A percentile compares a stretch with the other conserved stretches of the same genome.
phyloP scores from a whole-genome alignment of 164 flowering plant species.

The Piper betle region DNA sequence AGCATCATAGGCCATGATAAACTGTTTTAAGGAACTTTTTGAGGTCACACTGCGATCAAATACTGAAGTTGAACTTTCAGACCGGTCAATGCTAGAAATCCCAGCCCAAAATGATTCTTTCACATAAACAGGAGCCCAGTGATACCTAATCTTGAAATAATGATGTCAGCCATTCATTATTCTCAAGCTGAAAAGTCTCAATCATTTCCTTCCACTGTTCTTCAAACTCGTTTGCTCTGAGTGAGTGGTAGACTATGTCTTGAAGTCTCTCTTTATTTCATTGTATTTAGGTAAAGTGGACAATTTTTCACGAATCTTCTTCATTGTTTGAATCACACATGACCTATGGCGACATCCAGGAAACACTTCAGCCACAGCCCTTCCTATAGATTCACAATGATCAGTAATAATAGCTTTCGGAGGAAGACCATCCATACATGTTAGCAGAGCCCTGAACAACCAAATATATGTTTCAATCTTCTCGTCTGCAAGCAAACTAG shows the following conservation, averaged over 20 bases:
- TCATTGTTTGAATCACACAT: slow-evolving; percentile 4
- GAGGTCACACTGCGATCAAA: slow-evolving; percentile 8
- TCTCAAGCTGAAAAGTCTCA: slow-evolving; percentile 5
- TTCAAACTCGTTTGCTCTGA: slow-evolving; percentile 6
- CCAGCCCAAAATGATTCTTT: slow-evolving; percentile 5
- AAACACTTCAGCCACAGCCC: slow-evolving; percentile 7
- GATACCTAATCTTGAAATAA: not conserved
- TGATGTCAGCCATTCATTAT: slow-evolving; percentile 3
- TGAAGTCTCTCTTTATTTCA: slow-evolving; percentile 5
- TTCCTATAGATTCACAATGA: slow-evolving; percentile 1
- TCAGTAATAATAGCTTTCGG: slow-evolving; percentile 8
- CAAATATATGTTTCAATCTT: slow-evolving; percentile 3
- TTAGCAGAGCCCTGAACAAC: slow-evolving; percentile 7
- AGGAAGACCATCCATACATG: slow-evolving; percentile 7
- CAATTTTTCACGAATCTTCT: slow-evolving; percentile 1
- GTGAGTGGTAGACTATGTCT: slow-evolving; percentile 2
- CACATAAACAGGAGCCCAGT: slow-evolving; percentile 3
- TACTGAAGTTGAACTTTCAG: slow-evolving; percentile 2
- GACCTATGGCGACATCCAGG: slow-evolving; percentile 1
- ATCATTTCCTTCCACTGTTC: slow-evolving; percentile 5
- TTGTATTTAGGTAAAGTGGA: not conserved
- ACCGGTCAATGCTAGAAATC: slow-evolving; percentile 2
- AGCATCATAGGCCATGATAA: slow-evolving; percentile 3
- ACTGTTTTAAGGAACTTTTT: slow-evolving; percentile 4
- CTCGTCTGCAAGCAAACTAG: slow-evolving; percentile 5